Evolutionary conservation across 2,329 filamentous ascomycete genomes (phyloP).

Genomic region (Sporothrix brunneoviolacea): DNA sequence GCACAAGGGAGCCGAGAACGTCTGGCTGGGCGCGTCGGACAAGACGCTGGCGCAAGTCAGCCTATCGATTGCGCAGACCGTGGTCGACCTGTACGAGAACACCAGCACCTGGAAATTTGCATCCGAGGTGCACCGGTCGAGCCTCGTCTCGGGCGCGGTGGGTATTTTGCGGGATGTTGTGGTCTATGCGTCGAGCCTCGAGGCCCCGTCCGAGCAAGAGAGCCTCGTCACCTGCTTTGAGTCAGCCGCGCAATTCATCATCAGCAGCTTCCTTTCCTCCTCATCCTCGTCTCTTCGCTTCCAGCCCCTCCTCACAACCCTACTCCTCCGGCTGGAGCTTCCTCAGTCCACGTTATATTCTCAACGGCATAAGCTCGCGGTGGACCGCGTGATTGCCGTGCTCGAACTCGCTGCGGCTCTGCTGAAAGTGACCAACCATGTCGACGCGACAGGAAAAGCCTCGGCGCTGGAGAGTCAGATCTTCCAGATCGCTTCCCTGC

Average conservation of each 20-base stretch:
- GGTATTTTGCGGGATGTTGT: slow-evolving; percentile 66
- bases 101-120: slow-evolving; percentile 80
- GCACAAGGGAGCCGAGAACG: slow-evolving; percentile 27
- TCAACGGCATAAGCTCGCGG: slow-evolving; percentile 47
- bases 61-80: slow-evolving; percentile 64
- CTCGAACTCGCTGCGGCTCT: slow-evolving; percentile 62
- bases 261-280: slow-evolving; percentile 68
- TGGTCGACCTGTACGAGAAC: slow-evolving; percentile 80
- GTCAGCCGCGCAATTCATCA: slow-evolving; percentile 66
- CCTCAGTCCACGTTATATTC: slow-evolving; percentile 58
- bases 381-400: slow-evolving; percentile 56
- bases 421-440: slow-evolving; percentile 60
- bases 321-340: slow-evolving; percentile 55
- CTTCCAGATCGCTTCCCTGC: slow-evolving; percentile 70
- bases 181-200: slow-evolving; percentile 64
- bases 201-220: slow-evolving; percentile 36
- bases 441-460: slow-evolving; percentile 56
- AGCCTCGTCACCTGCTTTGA: slow-evolving; percentile 49
- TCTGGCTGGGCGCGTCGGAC: slow-evolving; percentile 69
- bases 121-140: slow-evolving; percentile 57
- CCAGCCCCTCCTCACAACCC: slow-evolving; percentile 66
- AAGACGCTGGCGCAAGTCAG: slow-evolving; percentile 67
- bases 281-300: slow-evolving; percentile 66
- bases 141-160: slow-evolving; percentile 62
- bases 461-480: slow-evolving; percentile 68